Evolutionary conservation across 2,329 filamentous ascomycete genomes (phyloP).

Genomic region (Pseudogymnoascus pannorum): DNA sequence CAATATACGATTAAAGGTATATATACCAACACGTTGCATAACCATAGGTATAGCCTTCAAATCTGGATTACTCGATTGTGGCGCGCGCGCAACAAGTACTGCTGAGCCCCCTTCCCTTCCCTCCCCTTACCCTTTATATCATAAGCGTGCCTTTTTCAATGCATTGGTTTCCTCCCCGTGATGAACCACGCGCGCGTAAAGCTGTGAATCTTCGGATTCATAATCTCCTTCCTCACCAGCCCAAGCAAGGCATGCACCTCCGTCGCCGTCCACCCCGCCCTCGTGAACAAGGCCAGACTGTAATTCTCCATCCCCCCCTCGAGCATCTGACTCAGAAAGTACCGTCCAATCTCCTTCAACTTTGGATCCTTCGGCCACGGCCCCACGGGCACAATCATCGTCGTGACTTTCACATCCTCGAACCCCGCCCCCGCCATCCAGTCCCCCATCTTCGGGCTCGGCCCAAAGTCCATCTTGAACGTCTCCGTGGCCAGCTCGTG

Average conservation of each 20-base stretch:
- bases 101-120: neutral
- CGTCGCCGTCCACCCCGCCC: slow-evolving; percentile 17
- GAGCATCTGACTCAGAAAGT: slow-evolving; percentile 18
- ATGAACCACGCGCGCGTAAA: slow-evolving; percentile 17
- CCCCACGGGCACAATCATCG: slow-evolving; percentile 24
- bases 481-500: slow-evolving; percentile 12
- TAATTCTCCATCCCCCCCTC: slow-evolving; percentile 20
- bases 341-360: slow-evolving; percentile 24
- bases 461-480: slow-evolving; percentile 16
- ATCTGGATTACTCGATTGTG: neutral
- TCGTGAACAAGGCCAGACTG: slow-evolving; percentile 18
- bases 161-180: neutral
- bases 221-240: slow-evolving; percentile 16
- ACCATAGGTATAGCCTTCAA: neutral
- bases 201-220: slow-evolving; percentile 17
- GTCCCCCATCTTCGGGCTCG: slow-evolving; percentile 20
- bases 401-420: slow-evolving; percentile 32
- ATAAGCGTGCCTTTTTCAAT: neutral
- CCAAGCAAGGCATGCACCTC: slow-evolving; percentile 18
- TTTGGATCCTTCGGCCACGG: slow-evolving; percentile 31
- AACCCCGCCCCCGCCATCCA: slow-evolving; percentile 34
- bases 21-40: neutral
- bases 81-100: neutral
- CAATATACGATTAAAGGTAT: neutral
- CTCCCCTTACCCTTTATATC: neutral